phyloP scores from a whole-genome alignment of 2,329 filamentous ascomycete species.

The Colletotrichum endophyticum region DNA sequence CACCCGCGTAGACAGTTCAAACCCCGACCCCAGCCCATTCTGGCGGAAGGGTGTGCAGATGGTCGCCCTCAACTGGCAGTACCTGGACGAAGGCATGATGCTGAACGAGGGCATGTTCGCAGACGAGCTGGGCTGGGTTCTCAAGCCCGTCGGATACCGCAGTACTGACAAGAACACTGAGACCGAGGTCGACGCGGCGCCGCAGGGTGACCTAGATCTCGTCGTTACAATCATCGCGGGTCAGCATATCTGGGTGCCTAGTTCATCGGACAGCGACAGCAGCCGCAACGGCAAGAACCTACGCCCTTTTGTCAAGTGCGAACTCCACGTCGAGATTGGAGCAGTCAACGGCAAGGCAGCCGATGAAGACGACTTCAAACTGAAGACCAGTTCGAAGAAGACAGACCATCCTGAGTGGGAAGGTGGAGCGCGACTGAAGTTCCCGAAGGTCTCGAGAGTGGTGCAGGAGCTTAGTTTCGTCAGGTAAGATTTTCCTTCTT shows the following conservation, averaged over 20 bases:
- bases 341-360: slow-evolving; percentile 37
- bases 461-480: slow-evolving; percentile 76
- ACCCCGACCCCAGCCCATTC: slow-evolving; percentile 89
- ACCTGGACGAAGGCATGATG: slow-evolving; percentile 91
- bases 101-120: slow-evolving; percentile 98
- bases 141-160: slow-evolving; percentile 81
- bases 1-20: slow-evolving; percentile 83
- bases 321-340: slow-evolving; percentile 77
- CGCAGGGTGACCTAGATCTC: slow-evolving; percentile 65
- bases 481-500: slow-evolving; percentile 55
- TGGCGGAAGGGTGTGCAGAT: slow-evolving; percentile 97
- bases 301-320: slow-evolving; percentile 77
- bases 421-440: slow-evolving; percentile 59
- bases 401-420: slow-evolving; percentile 69
- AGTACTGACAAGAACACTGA: slow-evolving; percentile 43
- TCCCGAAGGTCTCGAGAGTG: slow-evolving; percentile 61
- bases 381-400: slow-evolving; percentile 58
- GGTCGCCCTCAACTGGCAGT: slow-evolving; percentile 98
- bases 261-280: slow-evolving; percentile 31
- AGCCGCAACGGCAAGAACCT: slow-evolving; percentile 44
- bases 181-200: slow-evolving; percentile 49
- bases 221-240: slow-evolving; percentile 77
- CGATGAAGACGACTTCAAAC: slow-evolving; percentile 64
- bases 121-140: slow-evolving; percentile 80
- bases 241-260: slow-evolving; percentile 71